Evolutionary conservation across 805 yeast species (phyloP).

Genomic region (Candida xiaguanensis): DNA sequence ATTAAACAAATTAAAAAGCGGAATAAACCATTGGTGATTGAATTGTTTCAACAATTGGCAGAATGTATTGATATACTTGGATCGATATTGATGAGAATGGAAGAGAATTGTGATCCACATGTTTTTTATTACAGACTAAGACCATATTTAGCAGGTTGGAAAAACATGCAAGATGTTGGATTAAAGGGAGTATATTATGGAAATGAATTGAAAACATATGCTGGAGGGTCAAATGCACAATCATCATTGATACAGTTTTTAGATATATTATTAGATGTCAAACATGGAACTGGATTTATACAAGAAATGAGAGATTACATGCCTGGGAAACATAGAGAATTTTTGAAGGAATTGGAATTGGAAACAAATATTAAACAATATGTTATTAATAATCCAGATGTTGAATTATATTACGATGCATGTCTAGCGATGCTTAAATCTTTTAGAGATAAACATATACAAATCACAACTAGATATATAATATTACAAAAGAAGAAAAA

Average conservation of each 20-base stretch:
- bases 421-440: slow-evolving; percentile 83
- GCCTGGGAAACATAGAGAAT: slow-evolving; percentile 84
- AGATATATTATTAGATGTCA: slow-evolving; percentile 71
- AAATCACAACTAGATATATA: slow-evolving; percentile 84
- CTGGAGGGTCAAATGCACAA: slow-evolving; percentile 96
- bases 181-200: slow-evolving; percentile 79
- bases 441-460: slow-evolving; percentile 90
- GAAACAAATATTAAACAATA: slow-evolving; percentile 61
- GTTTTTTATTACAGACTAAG: slow-evolving; percentile 81
- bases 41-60: slow-evolving; percentile 60
- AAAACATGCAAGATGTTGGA: slow-evolving; percentile 85
- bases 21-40: slow-evolving; percentile 38
- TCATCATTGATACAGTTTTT: slow-evolving; percentile 84
- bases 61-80: slow-evolving; percentile 73
- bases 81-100: slow-evolving; percentile 72
- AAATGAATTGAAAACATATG: slow-evolving; percentile 55
- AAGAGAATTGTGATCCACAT: slow-evolving; percentile 93
- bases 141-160: slow-evolving; percentile 93
- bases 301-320: slow-evolving; percentile 82
- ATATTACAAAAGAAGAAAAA: slow-evolving; percentile 69
- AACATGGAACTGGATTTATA: slow-evolving; percentile 65
- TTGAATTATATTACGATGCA: slow-evolving; percentile 79
- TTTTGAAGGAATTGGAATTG: slow-evolving; percentile 56
- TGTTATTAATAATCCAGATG: slow-evolving; percentile 46
- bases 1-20: slow-evolving; percentile 51